Conservation (phyloP, 2,329 filamentous ascomycete species). For the Trichoderma sp. region DNA sequence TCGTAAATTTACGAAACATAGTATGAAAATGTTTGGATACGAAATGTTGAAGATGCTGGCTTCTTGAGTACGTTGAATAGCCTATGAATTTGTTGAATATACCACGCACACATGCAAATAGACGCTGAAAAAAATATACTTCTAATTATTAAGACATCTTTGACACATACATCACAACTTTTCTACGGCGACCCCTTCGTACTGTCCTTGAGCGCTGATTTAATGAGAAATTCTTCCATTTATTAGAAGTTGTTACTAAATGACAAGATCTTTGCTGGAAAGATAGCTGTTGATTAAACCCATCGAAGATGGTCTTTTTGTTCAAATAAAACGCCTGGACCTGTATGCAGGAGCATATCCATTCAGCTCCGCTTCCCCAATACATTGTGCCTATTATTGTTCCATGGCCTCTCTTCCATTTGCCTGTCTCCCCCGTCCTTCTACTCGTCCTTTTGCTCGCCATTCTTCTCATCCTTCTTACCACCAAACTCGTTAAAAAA, state of each 20-base stretch:
- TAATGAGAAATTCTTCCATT: not conserved
- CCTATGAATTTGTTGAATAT: not conserved
- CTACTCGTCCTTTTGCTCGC: not conserved
- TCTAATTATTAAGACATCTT: not conserved
- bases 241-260: no score
- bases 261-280: not conserved
- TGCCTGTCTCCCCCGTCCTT: not conserved
- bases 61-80: not conserved
- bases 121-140: not conserved
- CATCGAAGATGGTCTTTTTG: not conserved
- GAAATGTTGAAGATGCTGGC: not conserved
- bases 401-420: not conserved
- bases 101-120: not conserved
- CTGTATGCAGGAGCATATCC: not conserved
- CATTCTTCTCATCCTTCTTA: constrained; percentile 45
- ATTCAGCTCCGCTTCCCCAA: not conserved
- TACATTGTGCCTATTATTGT: not conserved
- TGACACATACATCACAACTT: not conserved
- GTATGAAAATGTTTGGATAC: not conserved
- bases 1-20: not conserved
- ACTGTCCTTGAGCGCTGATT: not conserved
- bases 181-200: not conserved
- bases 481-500: constrained; percentile 49
- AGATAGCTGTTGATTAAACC: not conserved
- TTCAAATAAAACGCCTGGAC: constrained; percentile 1